Evolutionary conservation across 305 asterid species (phyloP), one percentile per base, ranked within the genome.

Genomic region (Fraxinus platypoda): DNA sequence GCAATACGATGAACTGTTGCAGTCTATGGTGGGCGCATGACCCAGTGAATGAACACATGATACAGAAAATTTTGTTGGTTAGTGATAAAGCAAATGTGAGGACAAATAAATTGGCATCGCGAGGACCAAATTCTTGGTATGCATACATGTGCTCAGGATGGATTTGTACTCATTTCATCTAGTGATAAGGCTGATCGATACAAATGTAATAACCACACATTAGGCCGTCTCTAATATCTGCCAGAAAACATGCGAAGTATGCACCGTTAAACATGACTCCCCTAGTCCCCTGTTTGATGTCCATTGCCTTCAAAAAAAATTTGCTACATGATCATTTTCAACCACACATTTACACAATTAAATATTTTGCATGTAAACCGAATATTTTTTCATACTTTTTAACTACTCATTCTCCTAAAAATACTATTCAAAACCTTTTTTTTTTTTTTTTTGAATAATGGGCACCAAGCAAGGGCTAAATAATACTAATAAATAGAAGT

Each of bases 21-120:
- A 30, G 77, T 25, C 26, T 28, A 74, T 17, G 28, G 85, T 74
- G 85, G 89, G 84, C 87, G 89, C 89, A 80, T 82, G 34, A 82
- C 35, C 59, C 74, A 49, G 4, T 70, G 75, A 31, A 4, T 30
- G 75, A 76, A 77, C 72, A 74, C 68, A 68, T 38, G 78, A n/a
- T 74, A 77, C 83, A 49, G 0, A 72, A 33, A 78, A 9, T 26
- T 34, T 84, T 85, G 83, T 78, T 77, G 34, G 75, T 52, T 76
- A 80, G 80, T 75, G n/a, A n/a, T 13, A 80, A 37, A 72, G 25
- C 30, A 74, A 12, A 62, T 49, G 34, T 26, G 46, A 59, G 59
- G 76, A 38, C 73, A 70, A 33, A 19, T 2, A 81, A 81, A 37
- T 74, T 23, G 37, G 46, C 64, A 74, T 38, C 73, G 52, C 76